These are phyloP conservation scores for Ophiostoma tasmaniense DNA, from an alignment of 2,329 filamentous ascomycete genomes.

Conservation along the genomic window DNA sequence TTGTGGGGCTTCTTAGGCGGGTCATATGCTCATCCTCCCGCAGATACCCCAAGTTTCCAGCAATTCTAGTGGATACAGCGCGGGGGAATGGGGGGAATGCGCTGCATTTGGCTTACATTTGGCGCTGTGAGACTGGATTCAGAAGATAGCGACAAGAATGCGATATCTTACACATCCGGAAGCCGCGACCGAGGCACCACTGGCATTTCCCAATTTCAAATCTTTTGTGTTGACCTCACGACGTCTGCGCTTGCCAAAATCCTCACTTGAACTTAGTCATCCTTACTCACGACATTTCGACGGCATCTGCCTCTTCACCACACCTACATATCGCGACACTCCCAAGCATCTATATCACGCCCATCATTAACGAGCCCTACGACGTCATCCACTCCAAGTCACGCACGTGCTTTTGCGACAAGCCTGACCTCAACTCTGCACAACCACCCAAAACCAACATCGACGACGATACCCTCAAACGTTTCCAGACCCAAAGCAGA, in stretches of 20 bases:
- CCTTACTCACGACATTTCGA: background rate
- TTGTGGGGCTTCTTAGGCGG: background rate
- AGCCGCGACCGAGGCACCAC: background rate
- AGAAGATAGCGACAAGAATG: background rate
- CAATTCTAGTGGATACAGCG: conserved; percentile 2
- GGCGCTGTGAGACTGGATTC: background rate
- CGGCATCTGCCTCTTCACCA: background rate
- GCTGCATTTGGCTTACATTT: background rate
- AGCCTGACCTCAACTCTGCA: background rate
- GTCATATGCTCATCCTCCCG: background rate
- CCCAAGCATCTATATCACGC: background rate
- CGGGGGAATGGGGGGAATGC: background rate
- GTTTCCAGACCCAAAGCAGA: background rate
- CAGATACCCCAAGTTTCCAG: background rate
- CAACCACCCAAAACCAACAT: background rate
- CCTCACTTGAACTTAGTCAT: background rate
- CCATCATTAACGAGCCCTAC: background rate
- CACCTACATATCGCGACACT: background rate
- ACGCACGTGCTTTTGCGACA: background rate
- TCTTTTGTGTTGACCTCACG: background rate
- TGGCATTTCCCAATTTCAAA: background rate
- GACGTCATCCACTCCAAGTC: background rate
- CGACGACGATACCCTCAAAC: background rate
- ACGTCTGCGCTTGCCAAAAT: background rate
- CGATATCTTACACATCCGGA: background rate